Percentiles rank a stretch among this genome's conserved stretches.
Evolutionary conservation across 2,329 filamentous ascomycete species (phyloP).

Genomic region (Phoma sp.): DNA sequence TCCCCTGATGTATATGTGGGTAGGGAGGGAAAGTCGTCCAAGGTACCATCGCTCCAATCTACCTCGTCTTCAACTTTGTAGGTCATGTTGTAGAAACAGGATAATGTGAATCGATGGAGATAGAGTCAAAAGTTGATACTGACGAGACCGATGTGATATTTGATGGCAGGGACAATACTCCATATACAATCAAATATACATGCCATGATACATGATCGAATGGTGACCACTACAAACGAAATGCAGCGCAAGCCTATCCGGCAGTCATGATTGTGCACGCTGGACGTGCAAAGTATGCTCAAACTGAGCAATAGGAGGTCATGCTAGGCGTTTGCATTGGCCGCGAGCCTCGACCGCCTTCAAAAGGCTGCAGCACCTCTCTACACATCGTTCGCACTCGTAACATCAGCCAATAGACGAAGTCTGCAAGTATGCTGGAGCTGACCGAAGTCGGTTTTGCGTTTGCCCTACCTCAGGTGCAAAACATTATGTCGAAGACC

Average conservation of each 20-base stretch:
- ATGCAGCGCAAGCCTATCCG: neutral
- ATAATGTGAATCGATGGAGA: neutral
- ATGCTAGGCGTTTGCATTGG: constrained; percentile 22
- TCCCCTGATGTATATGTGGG: neutral
- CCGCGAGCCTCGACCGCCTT: constrained; percentile 2
- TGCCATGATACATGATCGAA: neutral
- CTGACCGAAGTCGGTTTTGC: neutral
- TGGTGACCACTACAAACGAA: neutral
- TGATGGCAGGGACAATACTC: neutral
- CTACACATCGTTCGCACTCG: neutral
- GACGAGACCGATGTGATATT: neutral
- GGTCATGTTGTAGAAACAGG: constrained; percentile 8
- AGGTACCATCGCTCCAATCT: constrained; percentile 35
- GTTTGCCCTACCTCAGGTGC: neutral
- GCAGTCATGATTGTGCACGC: neutral
- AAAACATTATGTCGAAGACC: neutral
- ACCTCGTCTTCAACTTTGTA: constrained; percentile 31
- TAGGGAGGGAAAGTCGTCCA: constrained; percentile 4
- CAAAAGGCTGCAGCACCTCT: neutral
- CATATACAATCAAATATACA: neutral
- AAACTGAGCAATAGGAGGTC: constrained; percentile 13
- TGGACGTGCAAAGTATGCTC: neutral
- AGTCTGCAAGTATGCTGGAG: no score
- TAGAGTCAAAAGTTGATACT: neutral
- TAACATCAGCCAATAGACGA: neutral